Conservation (phyloP, 495 filamentous ascomycete species). For the Penicillium paxilli region DNA sequence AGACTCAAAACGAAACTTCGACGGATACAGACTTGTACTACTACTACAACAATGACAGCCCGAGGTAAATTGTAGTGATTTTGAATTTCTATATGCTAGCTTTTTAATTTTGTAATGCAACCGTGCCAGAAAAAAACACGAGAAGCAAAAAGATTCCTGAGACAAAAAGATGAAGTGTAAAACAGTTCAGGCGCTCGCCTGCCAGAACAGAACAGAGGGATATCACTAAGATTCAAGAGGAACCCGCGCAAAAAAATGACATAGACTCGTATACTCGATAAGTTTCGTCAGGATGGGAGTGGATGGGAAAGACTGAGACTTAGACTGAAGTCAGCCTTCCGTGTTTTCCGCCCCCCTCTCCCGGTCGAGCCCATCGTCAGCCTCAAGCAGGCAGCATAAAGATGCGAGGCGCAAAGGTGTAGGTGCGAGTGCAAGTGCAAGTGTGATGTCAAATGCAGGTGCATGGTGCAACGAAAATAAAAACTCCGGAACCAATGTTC, state of each 20-base stretch:
- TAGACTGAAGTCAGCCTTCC: background rate
- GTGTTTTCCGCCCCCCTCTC: background rate
- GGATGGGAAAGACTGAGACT: background rate
- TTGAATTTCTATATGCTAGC: conserved; percentile 27
- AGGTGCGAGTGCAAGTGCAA: background rate
- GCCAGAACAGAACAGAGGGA: conserved; percentile 29
- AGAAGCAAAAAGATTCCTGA: background rate
- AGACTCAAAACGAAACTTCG: no score
- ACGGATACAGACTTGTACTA: no score
- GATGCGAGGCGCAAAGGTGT: background rate
- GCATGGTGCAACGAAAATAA: background rate
- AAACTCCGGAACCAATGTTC: conserved; percentile 1
- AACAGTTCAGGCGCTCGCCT: conserved; percentile 15
- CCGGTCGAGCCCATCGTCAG: conserved; percentile 5
- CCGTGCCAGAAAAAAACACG: background rate
- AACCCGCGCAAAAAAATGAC: conserved; percentile 27
- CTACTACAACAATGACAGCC: no score
- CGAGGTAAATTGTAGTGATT: conserved; percentile 2
- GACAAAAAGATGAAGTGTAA: conserved; percentile 1
- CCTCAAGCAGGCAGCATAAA: background rate
- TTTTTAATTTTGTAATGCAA: conserved; percentile 16
- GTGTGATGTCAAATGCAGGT: no score
- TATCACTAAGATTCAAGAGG: conserved; percentile 32
- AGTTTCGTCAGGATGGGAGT: conserved; percentile 25
- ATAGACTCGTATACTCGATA: conserved; percentile 33